Evolutionary conservation across 345 rosid species (phyloP), one percentile per base, ranked within the genome.

Genomic region (Moringa oleifera): DNA sequence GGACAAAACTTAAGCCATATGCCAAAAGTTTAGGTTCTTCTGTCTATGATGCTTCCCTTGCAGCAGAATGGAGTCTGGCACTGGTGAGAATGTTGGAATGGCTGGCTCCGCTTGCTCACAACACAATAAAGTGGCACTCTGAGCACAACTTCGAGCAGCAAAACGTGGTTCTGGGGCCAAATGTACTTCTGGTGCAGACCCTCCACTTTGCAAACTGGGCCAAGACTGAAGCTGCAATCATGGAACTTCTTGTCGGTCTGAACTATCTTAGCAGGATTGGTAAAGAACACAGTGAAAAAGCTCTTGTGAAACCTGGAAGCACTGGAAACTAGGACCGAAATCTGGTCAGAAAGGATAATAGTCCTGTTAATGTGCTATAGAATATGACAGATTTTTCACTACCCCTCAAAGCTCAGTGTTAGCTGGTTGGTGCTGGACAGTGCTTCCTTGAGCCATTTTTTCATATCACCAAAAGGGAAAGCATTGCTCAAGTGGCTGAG

Each of bases 201-300:
- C 82, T 87, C 9, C 74, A 78, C 74, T 87, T 61, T 70, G 90
- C 90, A 12, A 67, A 82, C 66, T 76, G 25, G 72, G 84, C 71
- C 31, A 84, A 82, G 67, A 84, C 90, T 5, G 94, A 87, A 71
- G 81, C 84, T 57, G 86, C 79, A 51, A 80, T 87, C 13, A 68
- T 55, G 0, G 90, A 87, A 69, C 86, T 84, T 59, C 82, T 84
- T 24, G 74, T 84, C 11, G 94, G 94, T 18, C 81, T 83, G 37
- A 79, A 79, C 73, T 80, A 79, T 55, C 54, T 82, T 45, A 77
- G 69, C 76, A 74, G 79, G 70, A 51, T 70, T 55, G 67, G 61
- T 16, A 57, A 59, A 54, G 80, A 68, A 52, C 51, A 24, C 13
- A 46, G 70, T 1, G 76, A 31, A 41, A 41, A 41, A 41, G 17